These are phyloP conservation scores for Triangularia verruculosa DNA, from an alignment of 2,329 filamentous ascomycete species.

Conservation along the genomic window DNA sequence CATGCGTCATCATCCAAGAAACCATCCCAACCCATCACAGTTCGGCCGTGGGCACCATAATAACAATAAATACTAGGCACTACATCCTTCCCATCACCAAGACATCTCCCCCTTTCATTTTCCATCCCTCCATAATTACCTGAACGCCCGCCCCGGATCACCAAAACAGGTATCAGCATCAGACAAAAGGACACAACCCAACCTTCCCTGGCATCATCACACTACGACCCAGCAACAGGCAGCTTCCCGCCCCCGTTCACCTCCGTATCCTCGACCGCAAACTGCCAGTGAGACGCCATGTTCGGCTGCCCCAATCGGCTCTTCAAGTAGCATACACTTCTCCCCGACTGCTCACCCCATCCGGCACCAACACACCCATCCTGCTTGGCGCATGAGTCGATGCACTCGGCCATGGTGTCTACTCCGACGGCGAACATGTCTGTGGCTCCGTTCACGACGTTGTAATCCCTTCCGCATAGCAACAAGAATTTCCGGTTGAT, in stretches of 20 bases:
- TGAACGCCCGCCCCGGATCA: not conserved
- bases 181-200: no score
- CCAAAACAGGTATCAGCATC: not conserved
- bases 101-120: not conserved
- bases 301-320: constrained; percentile 31
- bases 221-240: not conserved
- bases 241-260: constrained; percentile 34
- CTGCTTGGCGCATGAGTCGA: constrained; percentile 32
- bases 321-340: constrained; percentile 37
- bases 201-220: no score
- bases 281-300: constrained; percentile 31
- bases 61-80: not conserved
- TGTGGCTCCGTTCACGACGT: constrained; percentile 28
- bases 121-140: not conserved
- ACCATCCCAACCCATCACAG: not conserved
- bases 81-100: not conserved
- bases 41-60: not conserved
- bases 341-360: constrained; percentile 34
- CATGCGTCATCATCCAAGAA: not conserved
- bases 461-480: constrained; percentile 38
- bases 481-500: constrained; percentile 30
- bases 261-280: constrained; percentile 36
- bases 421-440: constrained; percentile 31
- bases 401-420: constrained; percentile 33
- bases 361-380: constrained; percentile 35